These are phyloP conservation scores for Aspergillus sojae DNA, from an alignment of 2,329 filamentous ascomycete species.

Conservation along the genomic window DNA sequence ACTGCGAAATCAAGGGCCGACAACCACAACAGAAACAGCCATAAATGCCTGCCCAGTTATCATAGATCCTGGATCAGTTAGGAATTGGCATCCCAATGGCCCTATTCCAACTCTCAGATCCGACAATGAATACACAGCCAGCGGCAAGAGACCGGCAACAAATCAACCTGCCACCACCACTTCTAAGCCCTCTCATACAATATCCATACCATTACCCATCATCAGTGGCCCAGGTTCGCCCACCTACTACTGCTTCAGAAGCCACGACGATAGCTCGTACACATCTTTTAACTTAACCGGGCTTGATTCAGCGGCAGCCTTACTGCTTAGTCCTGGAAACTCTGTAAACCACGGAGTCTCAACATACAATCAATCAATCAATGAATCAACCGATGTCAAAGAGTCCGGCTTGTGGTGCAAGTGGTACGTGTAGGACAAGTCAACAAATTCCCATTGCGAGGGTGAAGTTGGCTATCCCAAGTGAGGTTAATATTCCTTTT, in stretches of 20 bases:
- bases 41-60: background rate
- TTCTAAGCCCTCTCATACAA: background rate
- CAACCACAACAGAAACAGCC: background rate
- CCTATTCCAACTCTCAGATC: background rate
- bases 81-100: background rate
- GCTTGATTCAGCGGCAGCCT: no score
- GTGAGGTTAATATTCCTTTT: background rate
- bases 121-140: background rate
- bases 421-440: background rate
- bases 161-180: background rate
- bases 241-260: background rate
- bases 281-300: no score
- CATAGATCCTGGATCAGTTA: background rate
- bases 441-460: background rate
- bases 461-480: background rate
- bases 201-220: background rate
- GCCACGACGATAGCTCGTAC: background rate
- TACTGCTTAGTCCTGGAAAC: background rate
- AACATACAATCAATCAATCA: no score
- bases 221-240: background rate
- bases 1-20: background rate
- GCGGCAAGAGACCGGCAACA: background rate
- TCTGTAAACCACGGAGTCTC: background rate
- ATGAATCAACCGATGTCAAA: no score
- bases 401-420: background rate